These are phyloP conservation scores for Leishmania gerbilli DNA, from an alignment of 208 protist species.

Conservation along the genomic window DNA sequence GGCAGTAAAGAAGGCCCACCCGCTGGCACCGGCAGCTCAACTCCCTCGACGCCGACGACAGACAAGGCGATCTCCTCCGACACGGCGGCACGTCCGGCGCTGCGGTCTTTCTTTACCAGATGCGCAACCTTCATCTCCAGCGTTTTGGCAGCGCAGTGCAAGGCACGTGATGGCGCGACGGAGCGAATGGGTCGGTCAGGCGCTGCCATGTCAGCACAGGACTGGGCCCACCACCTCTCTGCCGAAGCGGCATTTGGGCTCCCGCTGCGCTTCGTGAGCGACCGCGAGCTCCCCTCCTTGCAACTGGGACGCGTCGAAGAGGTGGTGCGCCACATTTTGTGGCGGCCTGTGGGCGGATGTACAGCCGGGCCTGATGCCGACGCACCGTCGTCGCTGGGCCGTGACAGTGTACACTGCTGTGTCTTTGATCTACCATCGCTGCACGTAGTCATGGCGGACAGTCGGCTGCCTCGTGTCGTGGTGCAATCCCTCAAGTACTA, in stretches of 20 bases:
- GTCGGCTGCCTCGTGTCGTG: conserved; percentile 7
- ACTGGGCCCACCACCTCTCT: conserved; percentile 26
- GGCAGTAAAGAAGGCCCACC: background rate
- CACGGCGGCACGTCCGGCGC: conserved; percentile 1
- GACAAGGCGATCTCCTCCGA: background rate
- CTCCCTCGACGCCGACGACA: background rate
- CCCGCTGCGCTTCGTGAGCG: conserved; percentile 22
- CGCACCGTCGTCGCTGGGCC: background rate
- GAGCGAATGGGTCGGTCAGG: background rate
- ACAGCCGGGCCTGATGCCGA: background rate
- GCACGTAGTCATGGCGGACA: conserved; percentile 18
- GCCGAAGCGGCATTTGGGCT: conserved; percentile 18
- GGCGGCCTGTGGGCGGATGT: background rate
- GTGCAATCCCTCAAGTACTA: conserved; percentile 25
- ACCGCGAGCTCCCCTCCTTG: background rate
- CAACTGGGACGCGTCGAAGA: conserved; percentile 23
- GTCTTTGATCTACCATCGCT: conserved; percentile 19
- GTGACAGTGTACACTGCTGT: conserved; percentile 4
- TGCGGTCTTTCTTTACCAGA: conserved; percentile 22
- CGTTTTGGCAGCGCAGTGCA: conserved; percentile 13
- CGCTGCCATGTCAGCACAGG: conserved; percentile 9
- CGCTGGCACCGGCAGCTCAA: background rate
- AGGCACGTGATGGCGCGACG: background rate
- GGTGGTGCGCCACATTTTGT: conserved; percentile 18
- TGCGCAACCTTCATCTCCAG: conserved; percentile 22